These are phyloP conservation scores for Hymenoscyphus fructigenus DNA, from an alignment of 2,329 filamentous ascomycete genomes.

Conservation along the genomic window DNA sequence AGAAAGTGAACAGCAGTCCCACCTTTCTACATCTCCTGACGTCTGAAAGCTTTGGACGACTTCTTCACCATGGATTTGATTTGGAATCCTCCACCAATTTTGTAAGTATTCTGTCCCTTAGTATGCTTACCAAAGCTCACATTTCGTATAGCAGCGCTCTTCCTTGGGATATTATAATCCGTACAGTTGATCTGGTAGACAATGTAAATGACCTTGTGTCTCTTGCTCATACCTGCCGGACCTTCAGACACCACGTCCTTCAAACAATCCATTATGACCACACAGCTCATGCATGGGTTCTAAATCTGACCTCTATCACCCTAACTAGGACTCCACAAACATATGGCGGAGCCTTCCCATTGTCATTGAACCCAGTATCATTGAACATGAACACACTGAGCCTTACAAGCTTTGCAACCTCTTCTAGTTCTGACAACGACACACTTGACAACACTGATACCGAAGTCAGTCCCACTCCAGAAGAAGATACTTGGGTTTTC, in stretches of 20 bases:
- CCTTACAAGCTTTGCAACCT: background rate
- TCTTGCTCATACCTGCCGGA: background rate
- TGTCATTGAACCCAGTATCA: background rate
- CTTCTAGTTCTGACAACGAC: conserved; percentile 24
- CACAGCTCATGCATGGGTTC: too few species aligned
- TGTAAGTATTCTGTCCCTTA: background rate
- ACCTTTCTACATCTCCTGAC: background rate
- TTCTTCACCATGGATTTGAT: background rate
- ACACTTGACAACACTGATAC: conserved; percentile 26
- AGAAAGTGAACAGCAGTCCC: background rate
- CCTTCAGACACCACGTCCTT: too few species aligned
- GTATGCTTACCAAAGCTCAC: background rate
- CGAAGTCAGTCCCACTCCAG: conserved; percentile 25
- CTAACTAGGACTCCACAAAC: too few species aligned
- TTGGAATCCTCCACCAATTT: too few species aligned
- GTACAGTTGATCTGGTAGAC: background rate
- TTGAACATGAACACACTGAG: background rate
- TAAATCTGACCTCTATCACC: too few species aligned
- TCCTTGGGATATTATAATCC: background rate
- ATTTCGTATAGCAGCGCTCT: background rate
- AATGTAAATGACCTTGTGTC: background rate
- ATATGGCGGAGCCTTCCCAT: too few species aligned
- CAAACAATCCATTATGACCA: too few species aligned
- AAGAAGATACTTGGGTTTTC: conserved; percentile 27
- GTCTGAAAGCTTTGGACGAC: background rate